A percentile compares a stretch with the other conserved stretches of the same genome.
These are phyloP conservation scores for Leccinellum albellum DNA, from an alignment of 768 basidiomycete genomes.

Conservation along the genomic window DNA sequence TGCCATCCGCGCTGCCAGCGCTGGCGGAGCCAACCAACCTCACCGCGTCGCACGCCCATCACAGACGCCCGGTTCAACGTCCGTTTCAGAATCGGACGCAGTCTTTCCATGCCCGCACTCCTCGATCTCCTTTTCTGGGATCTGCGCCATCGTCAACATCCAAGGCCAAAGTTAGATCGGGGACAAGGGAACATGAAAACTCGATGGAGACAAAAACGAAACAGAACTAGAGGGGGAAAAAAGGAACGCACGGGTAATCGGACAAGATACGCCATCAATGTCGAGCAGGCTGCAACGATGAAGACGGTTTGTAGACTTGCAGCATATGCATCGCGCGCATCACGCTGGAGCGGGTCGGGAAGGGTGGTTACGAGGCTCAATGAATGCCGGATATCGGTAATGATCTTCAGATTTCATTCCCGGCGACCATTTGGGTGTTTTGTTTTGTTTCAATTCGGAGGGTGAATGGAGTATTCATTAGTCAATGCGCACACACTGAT, in stretches of 20 bases:
- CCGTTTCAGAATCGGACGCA: neutral
- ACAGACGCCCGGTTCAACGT: neutral
- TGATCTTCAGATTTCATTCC: conserved; percentile 6
- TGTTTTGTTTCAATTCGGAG: neutral
- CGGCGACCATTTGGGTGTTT: neutral
- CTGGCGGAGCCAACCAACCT: neutral
- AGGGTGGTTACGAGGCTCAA: conserved; percentile 12
- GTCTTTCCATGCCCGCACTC: neutral
- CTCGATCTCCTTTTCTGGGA: conserved; percentile 11
- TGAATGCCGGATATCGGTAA: conserved; percentile 17
- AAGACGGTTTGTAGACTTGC: conserved; percentile 18
- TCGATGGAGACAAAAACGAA: neutral
- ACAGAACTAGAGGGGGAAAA: too few species aligned
- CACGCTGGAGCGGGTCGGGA: conserved; percentile 11
- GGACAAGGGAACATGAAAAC: neutral
- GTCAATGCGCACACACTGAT: neutral
- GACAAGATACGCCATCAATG: conserved; percentile 14
- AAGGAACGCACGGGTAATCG: conserved; percentile 13
- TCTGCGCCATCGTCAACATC: neutral
- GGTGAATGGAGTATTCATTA: neutral
- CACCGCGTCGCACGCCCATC: neutral
- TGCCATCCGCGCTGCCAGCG: too few species aligned
- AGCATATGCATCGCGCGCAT: conserved; percentile 19
- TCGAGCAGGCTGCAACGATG: conserved; percentile 18
- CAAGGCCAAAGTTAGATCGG: neutral